A percentile compares a stretch with the other conserved stretches of the same genome.
Evolutionary conservation across 75 land plant genomes (phyloP).

Genomic region (Azolla pinnata): DNA sequence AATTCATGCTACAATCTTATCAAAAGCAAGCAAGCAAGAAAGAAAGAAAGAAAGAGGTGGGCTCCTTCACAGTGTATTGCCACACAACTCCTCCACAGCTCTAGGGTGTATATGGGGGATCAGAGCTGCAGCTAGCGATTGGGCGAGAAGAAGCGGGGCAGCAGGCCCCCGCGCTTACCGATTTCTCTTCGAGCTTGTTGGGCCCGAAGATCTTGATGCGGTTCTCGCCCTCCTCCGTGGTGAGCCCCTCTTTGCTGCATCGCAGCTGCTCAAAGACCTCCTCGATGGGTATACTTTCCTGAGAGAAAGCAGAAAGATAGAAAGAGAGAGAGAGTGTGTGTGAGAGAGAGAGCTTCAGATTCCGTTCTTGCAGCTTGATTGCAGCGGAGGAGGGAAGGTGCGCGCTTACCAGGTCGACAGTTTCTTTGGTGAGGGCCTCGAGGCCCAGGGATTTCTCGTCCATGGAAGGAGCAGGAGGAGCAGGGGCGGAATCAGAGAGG

Average conservation of each 20-base stretch:
- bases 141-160: neutral
- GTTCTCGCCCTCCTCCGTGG: constrained; percentile 44
- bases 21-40: no score
- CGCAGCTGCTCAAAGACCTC: constrained; percentile 59
- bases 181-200: constrained; percentile 66
- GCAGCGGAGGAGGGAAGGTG: neutral
- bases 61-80: no score
- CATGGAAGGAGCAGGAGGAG: neutral
- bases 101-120: no score
- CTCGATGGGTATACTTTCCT: no score
- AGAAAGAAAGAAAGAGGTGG: no score
- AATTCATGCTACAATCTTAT: no score
- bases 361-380: neutral
- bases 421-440: constrained; percentile 63
- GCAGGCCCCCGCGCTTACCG: constrained; percentile 17
- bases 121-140: no score
- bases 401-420: constrained; percentile 62
- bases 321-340: neutral
- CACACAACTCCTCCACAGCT: no score
- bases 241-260: constrained; percentile 41
- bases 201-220: constrained; percentile 57
- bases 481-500: no score
- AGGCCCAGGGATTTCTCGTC: constrained; percentile 36
- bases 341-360: neutral
- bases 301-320: no score